These are phyloP conservation scores for Gossypium anomalum DNA, from an alignment of 345 rosid genomes.

Conservation along the genomic window DNA sequence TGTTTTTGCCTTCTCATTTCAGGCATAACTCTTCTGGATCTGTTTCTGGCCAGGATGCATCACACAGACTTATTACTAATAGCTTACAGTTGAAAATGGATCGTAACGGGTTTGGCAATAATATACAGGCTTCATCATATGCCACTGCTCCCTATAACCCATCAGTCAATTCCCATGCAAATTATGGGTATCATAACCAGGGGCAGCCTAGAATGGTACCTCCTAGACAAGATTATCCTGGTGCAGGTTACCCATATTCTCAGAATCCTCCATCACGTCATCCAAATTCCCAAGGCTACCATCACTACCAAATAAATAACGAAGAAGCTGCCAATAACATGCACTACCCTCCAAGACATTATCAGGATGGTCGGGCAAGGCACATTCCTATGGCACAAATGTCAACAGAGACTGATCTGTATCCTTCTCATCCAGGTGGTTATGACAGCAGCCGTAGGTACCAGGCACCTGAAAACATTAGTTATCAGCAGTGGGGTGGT, in stretches of 20 bases:
- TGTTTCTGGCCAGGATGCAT: conserved; percentile 57
- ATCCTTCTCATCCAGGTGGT: conserved; percentile 28
- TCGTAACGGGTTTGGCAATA: conserved; percentile 26
- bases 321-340: conserved; percentile 7
- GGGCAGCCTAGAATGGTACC: conserved; percentile 20
- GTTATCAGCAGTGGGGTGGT: conserved; percentile 31
- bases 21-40: conserved; percentile 63
- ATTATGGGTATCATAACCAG: conserved; percentile 23
- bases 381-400: conserved; percentile 2
- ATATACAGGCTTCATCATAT: conserved; percentile 31
- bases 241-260: conserved; percentile 7
- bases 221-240: conserved; percentile 24
- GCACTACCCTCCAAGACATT: conserved; percentile 16
- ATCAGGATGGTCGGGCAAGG: conserved; percentile 32
- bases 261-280: conserved; percentile 16
- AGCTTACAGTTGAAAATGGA: conserved; percentile 48
- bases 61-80: conserved; percentile 62
- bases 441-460: conserved; percentile 31
- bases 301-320: conserved; percentile 19
- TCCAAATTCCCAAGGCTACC: conserved; percentile 22
- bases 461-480: conserved; percentile 30
- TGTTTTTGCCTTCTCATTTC: conserved; percentile 20
- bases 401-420: conserved; percentile 9
- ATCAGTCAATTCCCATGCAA: conserved; percentile 22
- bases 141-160: conserved; percentile 27